Evolutionary conservation across 2,329 filamentous ascomycete species (phyloP).

Genomic region (Cladosporium velox): DNA sequence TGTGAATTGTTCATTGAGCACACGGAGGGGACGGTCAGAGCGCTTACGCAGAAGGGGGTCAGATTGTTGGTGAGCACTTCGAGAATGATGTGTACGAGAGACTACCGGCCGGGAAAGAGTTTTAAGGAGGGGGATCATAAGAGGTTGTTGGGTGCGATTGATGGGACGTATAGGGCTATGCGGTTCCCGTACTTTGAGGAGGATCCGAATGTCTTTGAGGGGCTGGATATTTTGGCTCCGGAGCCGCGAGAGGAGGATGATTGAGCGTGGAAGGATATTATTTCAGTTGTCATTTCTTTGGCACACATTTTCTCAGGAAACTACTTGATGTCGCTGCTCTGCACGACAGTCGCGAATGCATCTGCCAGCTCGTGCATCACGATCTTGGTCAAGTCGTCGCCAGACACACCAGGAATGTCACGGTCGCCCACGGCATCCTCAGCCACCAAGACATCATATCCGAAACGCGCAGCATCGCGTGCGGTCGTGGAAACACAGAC

Average conservation of each 20-base stretch:
- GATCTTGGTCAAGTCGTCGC: conserved; percentile 56
- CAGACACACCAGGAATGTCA: conserved; percentile 63
- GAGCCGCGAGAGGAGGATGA: conserved; percentile 28
- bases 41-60: conserved; percentile 24
- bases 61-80: conserved; percentile 31
- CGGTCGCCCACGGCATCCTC: conserved; percentile 66
- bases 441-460: conserved; percentile 64
- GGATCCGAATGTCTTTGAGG: conserved; percentile 35
- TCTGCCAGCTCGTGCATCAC: conserved; percentile 62
- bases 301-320: neutral
- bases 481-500: conserved; percentile 66
- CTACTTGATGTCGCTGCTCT: conserved; percentile 51
- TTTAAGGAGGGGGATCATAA: conserved; percentile 23
- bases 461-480: conserved; percentile 60
- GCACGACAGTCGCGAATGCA: conserved; percentile 63
- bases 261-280: neutral
- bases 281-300: neutral
- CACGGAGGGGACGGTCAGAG: conserved; percentile 23
- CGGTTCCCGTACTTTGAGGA: conserved; percentile 32
- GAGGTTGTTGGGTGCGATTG: conserved; percentile 11
- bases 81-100: conserved; percentile 19
- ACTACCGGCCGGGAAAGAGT: neutral
- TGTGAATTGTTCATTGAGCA: conserved; percentile 35
- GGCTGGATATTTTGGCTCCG: conserved; percentile 31
- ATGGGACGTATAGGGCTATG: conserved; percentile 13